phyloP scores from a whole-genome alignment of 169 alveolate genomes.

The Plasmodium fragile region DNA sequence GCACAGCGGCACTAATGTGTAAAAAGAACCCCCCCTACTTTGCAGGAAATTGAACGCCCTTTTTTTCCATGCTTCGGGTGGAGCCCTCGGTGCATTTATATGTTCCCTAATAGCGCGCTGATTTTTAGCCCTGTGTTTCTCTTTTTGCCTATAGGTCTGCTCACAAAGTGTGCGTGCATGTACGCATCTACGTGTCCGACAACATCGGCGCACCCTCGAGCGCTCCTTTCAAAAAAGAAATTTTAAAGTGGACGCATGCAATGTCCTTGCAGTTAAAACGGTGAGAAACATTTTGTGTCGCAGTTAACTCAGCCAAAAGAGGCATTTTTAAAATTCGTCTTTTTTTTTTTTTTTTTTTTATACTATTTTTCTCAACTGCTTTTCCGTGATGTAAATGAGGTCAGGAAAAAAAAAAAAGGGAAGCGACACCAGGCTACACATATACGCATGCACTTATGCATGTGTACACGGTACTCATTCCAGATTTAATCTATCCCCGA shows the following conservation, averaged over 20 bases:
- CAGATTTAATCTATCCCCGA: constrained; percentile 1
- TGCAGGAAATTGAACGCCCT: background rate
- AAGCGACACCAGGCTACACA: background rate
- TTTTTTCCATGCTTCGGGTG: background rate
- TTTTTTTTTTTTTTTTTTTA: background rate
- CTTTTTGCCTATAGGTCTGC: background rate
- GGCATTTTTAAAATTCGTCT: background rate
- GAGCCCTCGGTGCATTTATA: background rate
- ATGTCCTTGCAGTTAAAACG: background rate
- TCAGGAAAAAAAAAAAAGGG: background rate
- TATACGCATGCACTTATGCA: background rate
- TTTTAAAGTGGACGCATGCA: background rate
- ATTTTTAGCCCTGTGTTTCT: background rate
- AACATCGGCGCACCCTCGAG: background rate
- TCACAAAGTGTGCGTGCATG: background rate
- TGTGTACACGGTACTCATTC: background rate
- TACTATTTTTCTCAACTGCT: background rate
- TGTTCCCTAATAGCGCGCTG: background rate
- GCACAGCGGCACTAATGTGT: background rate
- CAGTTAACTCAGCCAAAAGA: background rate
- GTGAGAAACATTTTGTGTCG: background rate
- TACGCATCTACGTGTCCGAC: background rate
- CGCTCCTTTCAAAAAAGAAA: background rate
- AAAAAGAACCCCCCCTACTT: background rate
- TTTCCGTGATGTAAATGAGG: background rate